A percentile compares a stretch with the other conserved stretches of the same genome.
phyloP scores from a whole-genome alignment of 768 basidiomycete genomes.

The Pleurotus citrinopileatus region DNA sequence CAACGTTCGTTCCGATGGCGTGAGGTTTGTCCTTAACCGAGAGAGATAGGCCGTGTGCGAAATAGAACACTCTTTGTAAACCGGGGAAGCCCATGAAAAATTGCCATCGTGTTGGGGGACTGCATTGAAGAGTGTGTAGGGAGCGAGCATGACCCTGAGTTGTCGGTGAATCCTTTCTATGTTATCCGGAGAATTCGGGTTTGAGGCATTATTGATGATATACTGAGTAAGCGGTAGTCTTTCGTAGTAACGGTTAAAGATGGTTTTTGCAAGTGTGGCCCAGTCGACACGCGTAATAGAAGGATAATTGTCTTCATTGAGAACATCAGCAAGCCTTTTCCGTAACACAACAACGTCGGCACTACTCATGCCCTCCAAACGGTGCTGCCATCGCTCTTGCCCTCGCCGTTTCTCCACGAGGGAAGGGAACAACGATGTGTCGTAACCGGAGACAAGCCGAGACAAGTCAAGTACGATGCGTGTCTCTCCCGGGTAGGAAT shows the following conservation, averaged over 20 bases:
- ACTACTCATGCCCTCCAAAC: conserved; percentile 27
- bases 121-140: conserved; percentile 23
- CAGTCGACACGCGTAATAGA: conserved; percentile 39
- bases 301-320: conserved; percentile 13
- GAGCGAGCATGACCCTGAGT: conserved; percentile 27
- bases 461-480: conserved; percentile 41
- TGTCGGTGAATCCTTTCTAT: conserved; percentile 24
- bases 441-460: conserved; percentile 41
- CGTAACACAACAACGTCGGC: conserved; percentile 23
- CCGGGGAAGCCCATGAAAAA: conserved; percentile 32
- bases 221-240: conserved; percentile 38
- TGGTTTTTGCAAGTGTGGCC: conserved; percentile 31
- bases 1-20: conserved; percentile 28
- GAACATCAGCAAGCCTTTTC: conserved; percentile 22
- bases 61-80: conserved; percentile 29
- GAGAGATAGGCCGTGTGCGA: conserved; percentile 27
- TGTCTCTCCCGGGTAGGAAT: conserved; percentile 39
- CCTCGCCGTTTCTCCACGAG: conserved; percentile 27
- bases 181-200: conserved; percentile 7
- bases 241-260: conserved; percentile 39
- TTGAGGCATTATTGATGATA: conserved; percentile 25
- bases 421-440: conserved; percentile 32
- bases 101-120: not conserved
- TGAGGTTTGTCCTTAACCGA: conserved; percentile 15
- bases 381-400: conserved; percentile 32